Evolutionary conservation across 306 rosid species (phyloP).

Genomic region (Oxytropis ochrocephala): DNA sequence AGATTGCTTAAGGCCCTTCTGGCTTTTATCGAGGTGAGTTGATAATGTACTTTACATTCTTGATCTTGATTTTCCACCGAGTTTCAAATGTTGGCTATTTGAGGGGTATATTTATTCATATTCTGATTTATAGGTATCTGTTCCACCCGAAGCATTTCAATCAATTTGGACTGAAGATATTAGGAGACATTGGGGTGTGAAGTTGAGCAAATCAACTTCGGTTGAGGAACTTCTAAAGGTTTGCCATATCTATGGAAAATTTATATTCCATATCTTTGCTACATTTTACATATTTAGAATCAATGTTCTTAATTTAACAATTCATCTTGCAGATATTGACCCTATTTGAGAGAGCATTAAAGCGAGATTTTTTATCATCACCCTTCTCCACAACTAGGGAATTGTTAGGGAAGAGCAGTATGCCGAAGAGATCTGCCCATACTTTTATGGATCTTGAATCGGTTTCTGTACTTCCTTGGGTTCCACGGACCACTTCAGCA

Average conservation of each 20-base stretch:
- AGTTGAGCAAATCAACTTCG: conserved; percentile 56
- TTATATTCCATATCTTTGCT: conserved; percentile 1
- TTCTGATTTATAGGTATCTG: conserved; percentile 51
- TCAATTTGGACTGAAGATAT: conserved; percentile 65
- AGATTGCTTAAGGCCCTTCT: conserved; percentile 68
- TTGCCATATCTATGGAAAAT: neutral
- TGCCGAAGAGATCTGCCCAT: conserved; percentile 28
- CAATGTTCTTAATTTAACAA: conserved; percentile 18
- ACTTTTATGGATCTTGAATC: conserved; percentile 38
- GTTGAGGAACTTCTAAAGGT: conserved; percentile 78
- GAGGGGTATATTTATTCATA: neutral
- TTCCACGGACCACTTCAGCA: conserved; percentile 81
- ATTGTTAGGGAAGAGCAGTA: conserved; percentile 46
- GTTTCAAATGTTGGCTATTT: neutral
- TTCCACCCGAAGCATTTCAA: conserved; percentile 69
- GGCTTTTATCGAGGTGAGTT: conserved; percentile 72
- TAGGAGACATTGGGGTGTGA: conserved; percentile 67
- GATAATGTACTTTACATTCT: neutral
- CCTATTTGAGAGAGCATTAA: conserved; percentile 59
- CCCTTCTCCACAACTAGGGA: conserved; percentile 61
- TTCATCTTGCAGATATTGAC: conserved; percentile 58
- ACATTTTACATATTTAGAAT: neutral
- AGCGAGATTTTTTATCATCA: conserved; percentile 60
- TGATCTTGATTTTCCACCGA: neutral
- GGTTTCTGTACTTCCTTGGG: conserved; percentile 75